Base-by-base conservation (phyloP, 805 yeast species). In the Lachancea waltii region DNA sequence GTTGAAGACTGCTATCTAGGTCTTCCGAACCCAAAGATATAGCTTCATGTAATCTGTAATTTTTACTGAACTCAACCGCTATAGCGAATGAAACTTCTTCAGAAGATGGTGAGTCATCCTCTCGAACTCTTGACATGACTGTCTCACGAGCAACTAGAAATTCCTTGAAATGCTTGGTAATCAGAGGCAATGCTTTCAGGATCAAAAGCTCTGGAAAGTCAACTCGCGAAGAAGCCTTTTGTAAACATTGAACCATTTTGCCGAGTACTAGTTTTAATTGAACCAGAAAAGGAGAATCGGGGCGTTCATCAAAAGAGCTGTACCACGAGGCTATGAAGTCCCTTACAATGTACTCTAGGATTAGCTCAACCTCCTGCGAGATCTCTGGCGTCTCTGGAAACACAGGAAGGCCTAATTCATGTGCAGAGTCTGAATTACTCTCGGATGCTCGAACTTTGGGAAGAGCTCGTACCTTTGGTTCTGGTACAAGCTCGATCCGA, bases 281-380 rank as follows among this genome's bases (percentile, higher is more conserved):
- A 7, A 64, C 63, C 0, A 67, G 58, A 44, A 74, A 74, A 0
- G 37, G 42, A 4, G 57, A 44, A 7, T 44, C 30, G 8, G 60
- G 42, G 3, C 47, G 45, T 32, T 60, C 61, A 3, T 55, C 33
- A 1, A 82, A 69, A 3, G 65, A 61, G 1, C 46, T 35, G 50
- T 65, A 81, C 90, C 90, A 82, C 4, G 69, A 49, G 26, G 53
- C 50, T 2, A 82, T 64, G 50, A 79, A 82, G 35, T 75, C 77
- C 13, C 68, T 51, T 0, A 79, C 41, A 0, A 81, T 59, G n/a
- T 70, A 50, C 11, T 64, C 58, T 1, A 75, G 52, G 3, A 81
- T 55, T 1, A 61, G 64, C 17, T 70, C 67, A 1, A 78, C 33
- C 0, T 72, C 66, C 29, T 63, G 67, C 3, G 75, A 70, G 8